Evolutionary conservation across 2,329 filamentous ascomycete species (phyloP).

Genomic region (Bipolaris bicolor): DNA sequence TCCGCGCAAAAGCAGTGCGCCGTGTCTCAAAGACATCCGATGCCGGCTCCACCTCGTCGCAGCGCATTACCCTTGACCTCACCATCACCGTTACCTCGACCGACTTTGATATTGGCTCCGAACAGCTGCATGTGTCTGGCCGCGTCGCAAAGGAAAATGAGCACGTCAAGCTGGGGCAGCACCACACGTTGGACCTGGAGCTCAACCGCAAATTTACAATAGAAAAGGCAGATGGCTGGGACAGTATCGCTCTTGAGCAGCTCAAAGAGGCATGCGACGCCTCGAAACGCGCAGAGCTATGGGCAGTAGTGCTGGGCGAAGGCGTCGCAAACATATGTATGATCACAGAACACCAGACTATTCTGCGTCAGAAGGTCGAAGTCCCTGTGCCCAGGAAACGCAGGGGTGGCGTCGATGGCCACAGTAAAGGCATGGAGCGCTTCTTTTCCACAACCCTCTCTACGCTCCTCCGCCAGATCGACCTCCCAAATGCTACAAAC

Average conservation of each 20-base stretch:
- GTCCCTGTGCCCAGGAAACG: slow-evolving; percentile 71
- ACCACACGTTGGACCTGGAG: slow-evolving; percentile 82
- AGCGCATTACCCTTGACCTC: slow-evolving; percentile 68
- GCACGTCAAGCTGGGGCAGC: slow-evolving; percentile 69
- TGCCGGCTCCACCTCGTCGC: slow-evolving; percentile 67
- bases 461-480: slow-evolving; percentile 77
- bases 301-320: slow-evolving; percentile 94
- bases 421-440: slow-evolving; percentile 72
- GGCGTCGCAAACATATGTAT: slow-evolving; percentile 82
- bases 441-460: slow-evolving; percentile 82
- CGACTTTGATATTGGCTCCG: slow-evolving; percentile 72
- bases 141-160: slow-evolving; percentile 70
- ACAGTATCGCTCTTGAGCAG: slow-evolving; percentile 81
- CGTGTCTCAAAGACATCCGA: slow-evolving; percentile 66
- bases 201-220: slow-evolving; percentile 86
- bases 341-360: slow-evolving; percentile 79
- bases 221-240: slow-evolving; percentile 84
- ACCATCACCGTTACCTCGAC: slow-evolving; percentile 69
- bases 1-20: slow-evolving; percentile 70
- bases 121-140: slow-evolving; percentile 72
- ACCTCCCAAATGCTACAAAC: slow-evolving; percentile 61
- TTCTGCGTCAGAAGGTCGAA: slow-evolving; percentile 74
- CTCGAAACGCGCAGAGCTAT: slow-evolving; percentile 79
- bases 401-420: slow-evolving; percentile 64
- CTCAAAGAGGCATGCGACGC: slow-evolving; percentile 80